Percentiles rank a stretch among this genome's conserved stretches.
phyloP scores from a whole-genome alignment of 2,329 filamentous ascomycete species.

The Fusarium camptoceras region DNA sequence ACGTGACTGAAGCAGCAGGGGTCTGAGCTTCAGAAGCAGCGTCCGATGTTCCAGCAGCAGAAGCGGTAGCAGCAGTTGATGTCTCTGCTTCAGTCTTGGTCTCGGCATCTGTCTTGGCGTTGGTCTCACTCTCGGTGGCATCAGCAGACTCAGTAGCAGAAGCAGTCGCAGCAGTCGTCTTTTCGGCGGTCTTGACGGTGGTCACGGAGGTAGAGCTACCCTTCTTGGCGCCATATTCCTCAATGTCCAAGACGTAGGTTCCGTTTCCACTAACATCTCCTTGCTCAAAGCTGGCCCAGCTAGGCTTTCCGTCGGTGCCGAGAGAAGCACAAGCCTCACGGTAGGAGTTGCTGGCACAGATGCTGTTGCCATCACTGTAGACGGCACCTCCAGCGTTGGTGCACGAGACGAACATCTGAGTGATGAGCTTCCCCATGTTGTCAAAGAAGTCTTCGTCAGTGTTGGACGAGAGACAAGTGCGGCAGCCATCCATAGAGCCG shows the following conservation, averaged over 20 bases:
- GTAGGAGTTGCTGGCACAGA: constrained; percentile 33
- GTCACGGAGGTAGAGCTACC: constrained; percentile 17
- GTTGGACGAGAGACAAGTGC: constrained; percentile 30
- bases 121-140: constrained; percentile 6
- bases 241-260: constrained; percentile 28
- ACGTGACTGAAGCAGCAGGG: background rate
- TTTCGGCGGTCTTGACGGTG: constrained; percentile 8
- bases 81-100: background rate
- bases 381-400: constrained; percentile 35
- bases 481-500: constrained; percentile 37
- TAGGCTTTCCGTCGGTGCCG: constrained; percentile 16
- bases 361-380: constrained; percentile 27
- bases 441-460: constrained; percentile 33
- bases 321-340: constrained; percentile 31
- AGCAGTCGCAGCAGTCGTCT: background rate
- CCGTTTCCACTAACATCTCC: constrained; percentile 1
- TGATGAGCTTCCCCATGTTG: constrained; percentile 30
- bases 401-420: constrained; percentile 39
- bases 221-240: constrained; percentile 17
- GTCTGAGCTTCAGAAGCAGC: background rate
- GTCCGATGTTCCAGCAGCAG: background rate
- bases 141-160: background rate
- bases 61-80: background rate
- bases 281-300: constrained; percentile 34
- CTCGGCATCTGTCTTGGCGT: background rate